A percentile compares a stretch with the other conserved stretches of the same genome.
Evolutionary conservation across 176 grass and related monocot species (phyloP).

Genomic region (Guadua angustifolia): DNA sequence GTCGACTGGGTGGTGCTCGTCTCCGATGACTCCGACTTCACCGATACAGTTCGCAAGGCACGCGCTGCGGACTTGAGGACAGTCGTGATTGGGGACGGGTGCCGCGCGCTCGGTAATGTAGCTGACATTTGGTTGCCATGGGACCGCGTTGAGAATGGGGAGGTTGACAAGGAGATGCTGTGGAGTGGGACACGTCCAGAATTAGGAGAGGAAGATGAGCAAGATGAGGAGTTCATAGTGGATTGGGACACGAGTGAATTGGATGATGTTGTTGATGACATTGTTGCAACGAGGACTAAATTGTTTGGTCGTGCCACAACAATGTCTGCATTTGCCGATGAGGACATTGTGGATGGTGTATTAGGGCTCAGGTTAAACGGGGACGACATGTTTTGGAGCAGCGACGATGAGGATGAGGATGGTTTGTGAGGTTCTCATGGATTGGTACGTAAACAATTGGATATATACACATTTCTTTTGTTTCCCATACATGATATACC

Average conservation of each 20-base stretch:
- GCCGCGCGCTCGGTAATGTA: constrained; percentile 54
- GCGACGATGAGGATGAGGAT: constrained; percentile 58
- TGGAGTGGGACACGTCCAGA: constrained; percentile 30
- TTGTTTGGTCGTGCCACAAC: constrained; percentile 30
- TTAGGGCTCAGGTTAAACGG: constrained; percentile 31
- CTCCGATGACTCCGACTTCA: constrained; percentile 90
- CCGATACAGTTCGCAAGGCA: constrained; percentile 70
- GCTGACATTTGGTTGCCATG: constrained; percentile 92
- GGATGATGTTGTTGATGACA: constrained; percentile 57
- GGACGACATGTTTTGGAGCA: constrained; percentile 52
- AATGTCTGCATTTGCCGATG: constrained; percentile 61
- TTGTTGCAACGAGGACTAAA: constrained; percentile 45
- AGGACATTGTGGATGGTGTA: constrained; percentile 56
- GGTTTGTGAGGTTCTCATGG: constrained; percentile 44
- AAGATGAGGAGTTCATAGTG: constrained; percentile 31
- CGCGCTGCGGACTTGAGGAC: constrained; percentile 70
- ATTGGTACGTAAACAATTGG: constrained; percentile 28
- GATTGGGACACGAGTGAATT: constrained; percentile 48
- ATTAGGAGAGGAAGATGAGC: constrained; percentile 33
- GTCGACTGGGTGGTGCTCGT: constrained; percentile 83
- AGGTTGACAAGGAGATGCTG: constrained; percentile 71
- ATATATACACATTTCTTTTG: background rate
- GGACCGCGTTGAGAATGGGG: constrained; percentile 73
- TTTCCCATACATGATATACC: constrained; percentile 3
- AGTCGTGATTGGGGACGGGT: constrained; percentile 73